phyloP scores from a whole-genome alignment of 495 filamentous ascomycete genomes.

The Xylaria venustula region DNA sequence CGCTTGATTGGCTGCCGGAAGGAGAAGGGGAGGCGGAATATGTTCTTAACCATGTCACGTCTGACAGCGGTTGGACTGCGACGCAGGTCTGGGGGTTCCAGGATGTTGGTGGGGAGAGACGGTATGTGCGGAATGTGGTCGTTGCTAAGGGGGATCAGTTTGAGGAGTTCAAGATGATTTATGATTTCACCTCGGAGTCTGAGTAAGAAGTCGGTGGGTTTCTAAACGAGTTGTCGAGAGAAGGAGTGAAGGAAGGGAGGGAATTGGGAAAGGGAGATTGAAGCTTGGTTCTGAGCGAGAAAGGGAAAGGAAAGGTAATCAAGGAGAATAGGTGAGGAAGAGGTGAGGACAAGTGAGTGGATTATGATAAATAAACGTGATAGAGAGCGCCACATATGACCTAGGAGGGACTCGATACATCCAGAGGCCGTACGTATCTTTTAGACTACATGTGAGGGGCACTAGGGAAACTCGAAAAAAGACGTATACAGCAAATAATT shows the following conservation, averaged over 20 bases:
- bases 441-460: too few relatives aligned
- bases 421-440: too few relatives aligned
- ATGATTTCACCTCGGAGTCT: constrained; percentile 52
- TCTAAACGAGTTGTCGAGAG: neutral
- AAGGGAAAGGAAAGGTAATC: too few relatives aligned
- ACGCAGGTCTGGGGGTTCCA: constrained; percentile 58
- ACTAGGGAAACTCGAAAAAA: too few relatives aligned
- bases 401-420: too few relatives aligned
- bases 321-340: too few relatives aligned
- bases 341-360: too few relatives aligned
- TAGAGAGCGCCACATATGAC: too few relatives aligned
- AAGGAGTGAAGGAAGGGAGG: neutral
- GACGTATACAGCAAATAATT: too few relatives aligned
- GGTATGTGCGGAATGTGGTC: constrained; percentile 65
- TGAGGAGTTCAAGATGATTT: constrained; percentile 68
- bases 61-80: constrained; percentile 56
- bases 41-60: constrained; percentile 54
- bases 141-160: constrained; percentile 62
- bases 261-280: too few relatives aligned
- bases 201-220: neutral
- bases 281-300: too few relatives aligned
- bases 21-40: constrained; percentile 46
- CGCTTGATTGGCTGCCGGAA: constrained; percentile 52
- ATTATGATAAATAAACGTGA: too few relatives aligned
- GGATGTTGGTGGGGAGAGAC: constrained; percentile 54